Evolutionary conservation across 805 yeast genomes (phyloP), one percentile per base, ranked within the genome.

Genomic region (Metschnikowia drakensbergensis): DNA sequence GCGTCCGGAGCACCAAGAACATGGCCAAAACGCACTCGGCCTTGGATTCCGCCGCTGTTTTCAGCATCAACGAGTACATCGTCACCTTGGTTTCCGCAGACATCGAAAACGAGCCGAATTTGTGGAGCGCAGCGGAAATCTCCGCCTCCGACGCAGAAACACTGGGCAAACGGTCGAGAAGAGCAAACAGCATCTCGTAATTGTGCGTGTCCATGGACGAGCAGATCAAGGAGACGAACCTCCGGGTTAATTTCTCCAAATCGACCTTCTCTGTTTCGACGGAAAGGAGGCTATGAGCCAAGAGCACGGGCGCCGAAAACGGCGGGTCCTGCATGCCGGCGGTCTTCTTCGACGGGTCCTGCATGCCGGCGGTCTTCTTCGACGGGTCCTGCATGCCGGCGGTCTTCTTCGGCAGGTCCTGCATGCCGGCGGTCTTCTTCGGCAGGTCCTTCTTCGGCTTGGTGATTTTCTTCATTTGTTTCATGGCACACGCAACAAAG

Each of bases 1-100:
- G 37, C 8, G 26, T 48, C 46, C 41, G 36, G 22, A 54, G 43
- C n/a, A 54, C 53, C 46, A 54, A 42, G 34, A 42, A 54, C 42
- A 55, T 42, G n/a, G 55, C 49, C 28, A 48, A 37, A 6, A 55
- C 49, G 28, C 31, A 52, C 5, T 30, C 8, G 1, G 54, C 51
- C 11, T 48, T 34, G 10, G 41, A 28, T 3, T n/a, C 32, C 13
- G 23, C 46, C 23, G 42, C 33, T 10, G 44, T 37, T 36, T 49
- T 47, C 25, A 49, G 17, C 30, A 47, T 50, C 28, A 53, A 42
- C 3, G 45, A 31, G 22, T 51, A 55, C 11, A 55, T 47, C 27
- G 38, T 41, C 6, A 43, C 30, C 22, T 35, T 47, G 23, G 52
- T 27, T 6, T 37, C 10, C 3, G 31, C 27, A 6, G 54, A 33